These are phyloP conservation scores for Aspergillus floridensis DNA, from an alignment of 2,329 filamentous ascomycete species.

Conservation along the genomic window DNA sequence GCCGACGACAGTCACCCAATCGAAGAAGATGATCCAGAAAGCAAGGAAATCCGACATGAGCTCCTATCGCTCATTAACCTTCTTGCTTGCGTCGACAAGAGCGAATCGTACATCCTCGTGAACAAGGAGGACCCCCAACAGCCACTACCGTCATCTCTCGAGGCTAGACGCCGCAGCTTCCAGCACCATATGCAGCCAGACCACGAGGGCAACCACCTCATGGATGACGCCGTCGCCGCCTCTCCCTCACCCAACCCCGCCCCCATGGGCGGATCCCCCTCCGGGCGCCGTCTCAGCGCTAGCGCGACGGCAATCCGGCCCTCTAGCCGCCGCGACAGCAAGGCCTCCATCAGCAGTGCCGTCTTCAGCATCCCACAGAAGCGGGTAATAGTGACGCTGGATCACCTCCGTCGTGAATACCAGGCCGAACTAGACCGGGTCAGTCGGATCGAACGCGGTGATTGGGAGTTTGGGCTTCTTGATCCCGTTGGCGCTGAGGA, in stretches of 20 bases:
- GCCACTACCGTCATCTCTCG: constrained; percentile 32
- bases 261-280: constrained; percentile 7
- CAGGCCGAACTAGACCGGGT: constrained; percentile 85
- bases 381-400: constrained; percentile 78
- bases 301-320: constrained; percentile 23
- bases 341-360: constrained; percentile 17
- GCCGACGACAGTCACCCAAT: constrained; percentile 28
- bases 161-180: constrained; percentile 34
- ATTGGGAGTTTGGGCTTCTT: constrained; percentile 69
- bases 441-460: constrained; percentile 80
- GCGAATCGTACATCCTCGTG: constrained; percentile 72
- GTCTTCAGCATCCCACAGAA: constrained; percentile 40
- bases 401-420: constrained; percentile 84
- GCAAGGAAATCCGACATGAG: constrained; percentile 60
- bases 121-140: constrained; percentile 40
- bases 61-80: constrained; percentile 93
- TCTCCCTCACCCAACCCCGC: constrained; percentile 16
- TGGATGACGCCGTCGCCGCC: constrained; percentile 35
- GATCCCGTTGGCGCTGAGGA: constrained; percentile 11
- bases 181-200: constrained; percentile 35
- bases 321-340: constrained; percentile 21
- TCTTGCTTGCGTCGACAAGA: constrained; percentile 76
- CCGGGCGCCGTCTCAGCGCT: constrained; percentile 21
- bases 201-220: constrained; percentile 39
- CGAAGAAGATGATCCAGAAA: constrained; percentile 47